phyloP scores from a whole-genome alignment of 1,139 yeast genomes.

The Saccharomyces uvarum region DNA sequence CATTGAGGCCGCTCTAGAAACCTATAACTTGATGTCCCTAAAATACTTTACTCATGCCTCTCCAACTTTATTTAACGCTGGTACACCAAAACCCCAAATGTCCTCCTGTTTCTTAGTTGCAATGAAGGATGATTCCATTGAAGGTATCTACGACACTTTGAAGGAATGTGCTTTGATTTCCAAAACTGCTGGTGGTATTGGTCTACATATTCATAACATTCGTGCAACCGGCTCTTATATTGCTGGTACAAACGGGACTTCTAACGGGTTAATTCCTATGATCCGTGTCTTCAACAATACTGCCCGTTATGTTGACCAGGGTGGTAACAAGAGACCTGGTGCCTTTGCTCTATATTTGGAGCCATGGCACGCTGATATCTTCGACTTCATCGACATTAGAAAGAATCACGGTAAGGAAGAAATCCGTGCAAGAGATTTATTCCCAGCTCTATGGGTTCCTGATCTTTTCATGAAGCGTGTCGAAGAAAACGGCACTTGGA shows the following conservation, averaged over 20 bases:
- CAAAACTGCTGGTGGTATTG: constrained; percentile 88
- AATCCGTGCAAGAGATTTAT: constrained; percentile 78
- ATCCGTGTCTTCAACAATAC: constrained; percentile 82
- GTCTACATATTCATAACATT: constrained; percentile 74
- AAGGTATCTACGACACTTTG: constrained; percentile 80
- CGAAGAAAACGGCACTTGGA: constrained; percentile 70
- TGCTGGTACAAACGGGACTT: constrained; percentile 86
- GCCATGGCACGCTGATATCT: constrained; percentile 87
- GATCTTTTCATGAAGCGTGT: constrained; percentile 87
- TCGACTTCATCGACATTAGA: constrained; percentile 72
- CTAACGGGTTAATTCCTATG: constrained; percentile 87
- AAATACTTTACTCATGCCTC: constrained; percentile 83
- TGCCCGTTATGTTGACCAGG: constrained; percentile 88
- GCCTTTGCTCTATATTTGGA: constrained; percentile 83
- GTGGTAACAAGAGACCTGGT: constrained; percentile 91
- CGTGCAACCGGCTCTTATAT: constrained; percentile 79
- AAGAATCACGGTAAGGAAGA: constrained; percentile 91
- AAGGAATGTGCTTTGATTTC: constrained; percentile 81
- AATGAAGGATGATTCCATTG: constrained; percentile 84
- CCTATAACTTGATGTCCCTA: constrained; percentile 76
- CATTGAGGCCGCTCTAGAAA: constrained; percentile 62
- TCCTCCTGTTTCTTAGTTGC: constrained; percentile 83
- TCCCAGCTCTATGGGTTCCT: constrained; percentile 83
- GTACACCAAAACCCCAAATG: constrained; percentile 76
- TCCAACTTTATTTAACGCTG: constrained; percentile 84